Percentiles rank a stretch among this genome's conserved stretches.
Conservation (phyloP, 2,329 filamentous ascomycete genomes). For the Capronia americana region DNA sequence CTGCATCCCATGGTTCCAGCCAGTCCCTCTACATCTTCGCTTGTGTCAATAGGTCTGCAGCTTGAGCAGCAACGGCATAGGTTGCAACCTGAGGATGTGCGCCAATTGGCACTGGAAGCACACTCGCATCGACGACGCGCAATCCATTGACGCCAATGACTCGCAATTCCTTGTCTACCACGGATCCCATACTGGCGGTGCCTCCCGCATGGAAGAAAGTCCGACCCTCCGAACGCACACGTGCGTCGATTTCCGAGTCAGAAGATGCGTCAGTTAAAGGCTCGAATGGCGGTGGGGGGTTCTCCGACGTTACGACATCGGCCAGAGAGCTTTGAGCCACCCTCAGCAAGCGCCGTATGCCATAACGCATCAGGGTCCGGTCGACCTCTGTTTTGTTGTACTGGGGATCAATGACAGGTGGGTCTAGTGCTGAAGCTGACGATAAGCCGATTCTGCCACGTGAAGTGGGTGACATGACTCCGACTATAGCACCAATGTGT, state of each 20-base stretch:
- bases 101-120: slow-evolving; percentile 47
- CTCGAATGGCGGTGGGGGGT: slow-evolving; percentile 26
- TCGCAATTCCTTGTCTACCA: slow-evolving; percentile 43
- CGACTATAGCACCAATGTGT: slow-evolving; percentile 38
- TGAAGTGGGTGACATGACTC: slow-evolving; percentile 36
- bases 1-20: background rate
- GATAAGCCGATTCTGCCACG: slow-evolving; percentile 37
- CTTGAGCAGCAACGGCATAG: slow-evolving; percentile 54
- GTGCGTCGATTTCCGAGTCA: slow-evolving; percentile 39
- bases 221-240: slow-evolving; percentile 38
- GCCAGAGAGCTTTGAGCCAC: slow-evolving; percentile 24
- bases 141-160: slow-evolving; percentile 43
- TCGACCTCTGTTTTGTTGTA: slow-evolving; percentile 38
- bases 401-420: slow-evolving; percentile 43
- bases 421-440: slow-evolving; percentile 9
- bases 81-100: slow-evolving; percentile 47
- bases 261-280: slow-evolving; percentile 22
- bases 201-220: slow-evolving; percentile 45
- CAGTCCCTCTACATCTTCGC: background rate
- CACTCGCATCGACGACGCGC: slow-evolving; percentile 44
- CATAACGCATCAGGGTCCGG: slow-evolving; percentile 33
- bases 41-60: slow-evolving; percentile 37
- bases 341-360: slow-evolving; percentile 32
- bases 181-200: slow-evolving; percentile 49
- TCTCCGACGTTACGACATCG: slow-evolving; percentile 37